These are phyloP conservation scores for Castanea mollissima DNA, from an alignment of 306 rosid species.

Conservation along the genomic window DNA sequence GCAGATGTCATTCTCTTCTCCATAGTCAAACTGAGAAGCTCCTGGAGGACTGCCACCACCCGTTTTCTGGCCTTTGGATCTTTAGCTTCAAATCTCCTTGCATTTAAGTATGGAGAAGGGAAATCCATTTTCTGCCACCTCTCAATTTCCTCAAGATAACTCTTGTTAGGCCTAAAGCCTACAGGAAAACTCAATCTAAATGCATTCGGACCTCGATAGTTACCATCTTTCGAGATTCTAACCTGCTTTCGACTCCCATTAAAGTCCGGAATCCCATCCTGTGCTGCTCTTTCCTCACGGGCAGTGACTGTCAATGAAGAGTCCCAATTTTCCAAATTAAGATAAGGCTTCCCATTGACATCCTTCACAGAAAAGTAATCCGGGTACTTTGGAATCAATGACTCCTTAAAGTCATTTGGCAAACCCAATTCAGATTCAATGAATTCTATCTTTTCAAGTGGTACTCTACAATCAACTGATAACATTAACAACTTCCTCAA, in stretches of 20 bases:
- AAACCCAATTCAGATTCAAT: conserved; percentile 62
- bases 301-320: conserved; percentile 59
- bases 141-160: conserved; percentile 61
- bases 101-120: conserved; percentile 85
- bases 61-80: conserved; percentile 76
- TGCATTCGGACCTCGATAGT: conserved; percentile 54
- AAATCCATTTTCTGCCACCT: conserved; percentile 84
- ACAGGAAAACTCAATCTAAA: conserved; percentile 62
- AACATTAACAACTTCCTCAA: conserved; percentile 72
- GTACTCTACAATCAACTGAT: conserved; percentile 62
- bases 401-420: conserved; percentile 43
- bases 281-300: conserved; percentile 46
- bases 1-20: conserved; percentile 82
- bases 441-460: conserved; percentile 52
- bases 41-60: conserved; percentile 74
- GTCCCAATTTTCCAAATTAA: conserved; percentile 82
- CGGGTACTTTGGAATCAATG: conserved; percentile 56
- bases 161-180: conserved; percentile 70
- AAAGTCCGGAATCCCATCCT: conserved; percentile 35
- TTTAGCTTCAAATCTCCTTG: conserved; percentile 62
- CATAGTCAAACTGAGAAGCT: conserved; percentile 77
- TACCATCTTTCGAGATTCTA: conserved; percentile 71
- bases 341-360: conserved; percentile 43
- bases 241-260: conserved; percentile 34
- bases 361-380: conserved; percentile 54